Percentiles rank a stretch among this genome's conserved stretches.
phyloP scores from a whole-genome alignment of 306 rosid genomes.

The Oxytropis ochrocephala region DNA sequence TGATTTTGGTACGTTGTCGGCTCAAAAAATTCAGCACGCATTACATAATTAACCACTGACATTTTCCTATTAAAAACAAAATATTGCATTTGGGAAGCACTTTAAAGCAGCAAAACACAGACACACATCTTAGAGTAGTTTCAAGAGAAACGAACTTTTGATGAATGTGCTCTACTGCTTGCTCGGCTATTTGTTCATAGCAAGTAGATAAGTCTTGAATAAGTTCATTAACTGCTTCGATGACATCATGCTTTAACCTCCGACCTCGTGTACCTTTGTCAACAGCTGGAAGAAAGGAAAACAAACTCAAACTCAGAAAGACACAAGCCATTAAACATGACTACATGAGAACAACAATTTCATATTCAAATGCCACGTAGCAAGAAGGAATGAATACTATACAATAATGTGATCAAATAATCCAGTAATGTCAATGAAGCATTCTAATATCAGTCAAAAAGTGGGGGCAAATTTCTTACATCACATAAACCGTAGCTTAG shows the following conservation, averaged over 20 bases:
- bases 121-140: constrained; percentile 9
- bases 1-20: background rate
- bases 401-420: background rate
- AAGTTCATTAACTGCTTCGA: constrained; percentile 96
- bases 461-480: background rate
- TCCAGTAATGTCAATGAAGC: background rate
- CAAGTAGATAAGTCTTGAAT: constrained; percentile 85
- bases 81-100: background rate
- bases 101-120: constrained; percentile 7
- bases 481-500: background rate
- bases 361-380: constrained; percentile 15
- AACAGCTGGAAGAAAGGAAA: constrained; percentile 52
- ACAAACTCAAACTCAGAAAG: constrained; percentile 5
- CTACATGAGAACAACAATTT: background rate
- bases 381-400: background rate
- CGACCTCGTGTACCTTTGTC: constrained; percentile 78
- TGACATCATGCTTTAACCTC: constrained; percentile 94
- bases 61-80: background rate
- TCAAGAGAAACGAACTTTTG: constrained; percentile 57
- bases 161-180: constrained; percentile 99
- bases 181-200: constrained; percentile 94
- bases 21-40: background rate
- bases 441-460: background rate
- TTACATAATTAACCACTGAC: no score
- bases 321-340: constrained; percentile 5